Conservation (phyloP, 441 rosid genomes). For the Jatropha multifida region DNA sequence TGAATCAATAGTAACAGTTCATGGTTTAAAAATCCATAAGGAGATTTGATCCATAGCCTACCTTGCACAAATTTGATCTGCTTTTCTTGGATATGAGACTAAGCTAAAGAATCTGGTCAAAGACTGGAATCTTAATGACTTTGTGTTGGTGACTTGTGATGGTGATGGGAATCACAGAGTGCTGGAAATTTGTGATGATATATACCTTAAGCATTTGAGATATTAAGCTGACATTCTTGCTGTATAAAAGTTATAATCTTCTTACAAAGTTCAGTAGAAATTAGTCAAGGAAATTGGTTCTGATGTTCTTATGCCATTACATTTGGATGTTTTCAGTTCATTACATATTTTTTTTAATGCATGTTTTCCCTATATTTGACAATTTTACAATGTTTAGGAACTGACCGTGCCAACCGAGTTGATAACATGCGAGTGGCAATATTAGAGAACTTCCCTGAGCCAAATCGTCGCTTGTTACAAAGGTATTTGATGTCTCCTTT, state of each 20-base stretch:
- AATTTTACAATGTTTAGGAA: constrained; percentile 48
- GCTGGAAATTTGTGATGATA: not conserved
- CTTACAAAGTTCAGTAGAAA: constrained; percentile 8
- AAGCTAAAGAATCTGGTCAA: not conserved
- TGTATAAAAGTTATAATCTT: not conserved
- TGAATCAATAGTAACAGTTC: not conserved
- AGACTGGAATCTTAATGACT: not conserved
- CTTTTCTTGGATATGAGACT: not conserved
- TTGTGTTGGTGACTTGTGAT: not conserved
- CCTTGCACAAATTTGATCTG: not conserved
- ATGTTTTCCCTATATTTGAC: constrained; percentile 20
- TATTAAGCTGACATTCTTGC: not conserved
- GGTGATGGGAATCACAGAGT: not conserved
- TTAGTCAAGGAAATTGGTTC: constrained; percentile 1
- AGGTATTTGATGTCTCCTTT: constrained; percentile 48
- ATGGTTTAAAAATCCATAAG: not conserved
- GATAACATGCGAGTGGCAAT: constrained; percentile 87
- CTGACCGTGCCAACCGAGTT: constrained; percentile 65
- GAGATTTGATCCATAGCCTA: not conserved
- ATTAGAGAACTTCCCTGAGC: constrained; percentile 97
- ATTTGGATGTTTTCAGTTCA: constrained; percentile 22
- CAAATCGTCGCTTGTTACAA: constrained; percentile 94
- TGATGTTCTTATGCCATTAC: not conserved
- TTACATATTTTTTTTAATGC: not conserved
- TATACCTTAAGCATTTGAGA: not conserved